Evolutionary conservation across 2,329 filamentous ascomycete genomes (phyloP).

Genomic region (Verticillium nonalfalfae): DNA sequence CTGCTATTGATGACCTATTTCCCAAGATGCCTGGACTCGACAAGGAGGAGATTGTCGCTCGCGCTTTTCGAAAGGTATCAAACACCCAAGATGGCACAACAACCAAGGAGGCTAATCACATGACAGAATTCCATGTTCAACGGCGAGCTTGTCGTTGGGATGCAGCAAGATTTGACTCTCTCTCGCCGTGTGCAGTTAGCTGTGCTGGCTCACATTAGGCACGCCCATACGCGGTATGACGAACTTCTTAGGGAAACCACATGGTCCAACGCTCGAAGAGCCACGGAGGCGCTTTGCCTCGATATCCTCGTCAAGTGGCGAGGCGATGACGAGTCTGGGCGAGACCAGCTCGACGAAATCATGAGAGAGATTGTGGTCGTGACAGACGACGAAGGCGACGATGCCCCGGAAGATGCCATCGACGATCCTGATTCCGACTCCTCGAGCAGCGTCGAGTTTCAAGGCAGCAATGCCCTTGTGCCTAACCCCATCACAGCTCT

Average conservation of each 20-base stretch:
- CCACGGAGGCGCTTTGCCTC: slow-evolving; percentile 54
- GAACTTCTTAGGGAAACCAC: slow-evolving; percentile 49
- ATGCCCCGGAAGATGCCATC: slow-evolving; percentile 21
- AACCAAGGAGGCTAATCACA: not conserved
- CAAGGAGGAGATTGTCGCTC: slow-evolving; percentile 54
- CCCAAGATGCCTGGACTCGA: slow-evolving; percentile 61
- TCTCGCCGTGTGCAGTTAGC: slow-evolving; percentile 59
- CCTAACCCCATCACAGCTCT: slow-evolving; percentile 4
- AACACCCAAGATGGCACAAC: not conserved
- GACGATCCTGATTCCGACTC: slow-evolving; percentile 24
- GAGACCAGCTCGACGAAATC: slow-evolving; percentile 62
- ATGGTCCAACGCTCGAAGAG: slow-evolving; percentile 54
- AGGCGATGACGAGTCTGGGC: slow-evolving; percentile 62
- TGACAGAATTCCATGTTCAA: slow-evolving; percentile 42
- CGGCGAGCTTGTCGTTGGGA: slow-evolving; percentile 50
- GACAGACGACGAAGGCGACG: slow-evolving; percentile 49
- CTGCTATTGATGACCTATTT: slow-evolving; percentile 56
- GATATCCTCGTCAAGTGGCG: slow-evolving; percentile 66
- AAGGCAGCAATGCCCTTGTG: not conserved
- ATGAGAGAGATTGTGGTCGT: slow-evolving; percentile 61
- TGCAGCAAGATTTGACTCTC: slow-evolving; percentile 48
- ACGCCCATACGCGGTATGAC: slow-evolving; percentile 62
- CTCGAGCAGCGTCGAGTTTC: slow-evolving; percentile 10
- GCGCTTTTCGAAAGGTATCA: slow-evolving; percentile 56
- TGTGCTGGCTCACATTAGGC: slow-evolving; percentile 59